Evolutionary conservation across 2,329 filamentous ascomycete genomes (phyloP).

Genomic region (Colletotrichum sp.): DNA sequence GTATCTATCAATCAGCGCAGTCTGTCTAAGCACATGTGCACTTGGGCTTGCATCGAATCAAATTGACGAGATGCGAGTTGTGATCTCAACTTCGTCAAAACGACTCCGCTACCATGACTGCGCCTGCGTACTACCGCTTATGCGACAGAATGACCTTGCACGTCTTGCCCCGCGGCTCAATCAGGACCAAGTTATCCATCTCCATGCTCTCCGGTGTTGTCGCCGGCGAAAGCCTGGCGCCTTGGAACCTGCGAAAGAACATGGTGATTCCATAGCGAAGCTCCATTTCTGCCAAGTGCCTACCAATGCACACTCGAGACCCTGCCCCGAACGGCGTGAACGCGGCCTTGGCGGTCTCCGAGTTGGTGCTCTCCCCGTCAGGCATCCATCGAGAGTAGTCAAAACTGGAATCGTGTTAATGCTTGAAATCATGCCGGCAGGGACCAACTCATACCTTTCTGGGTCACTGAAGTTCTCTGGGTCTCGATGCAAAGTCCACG

Average conservation of each 20-base stretch:
- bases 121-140: not conserved
- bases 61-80: not conserved
- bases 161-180: not conserved
- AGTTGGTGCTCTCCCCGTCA: conserved; percentile 19
- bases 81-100: not conserved
- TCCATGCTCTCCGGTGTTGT: not conserved
- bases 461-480: conserved; percentile 44
- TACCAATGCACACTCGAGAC: conserved; percentile 54
- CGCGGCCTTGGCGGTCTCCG: conserved; percentile 46
- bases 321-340: conserved; percentile 60
- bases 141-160: not conserved
- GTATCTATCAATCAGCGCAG: fast-evolving
- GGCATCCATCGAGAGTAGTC: not conserved
- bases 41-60: too few relatives aligned
- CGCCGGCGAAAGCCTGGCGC: conserved; percentile 31
- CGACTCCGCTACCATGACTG: fast-evolving
- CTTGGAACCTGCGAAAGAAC: conserved; percentile 55
- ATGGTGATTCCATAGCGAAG: conserved; percentile 54
- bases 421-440: not conserved
- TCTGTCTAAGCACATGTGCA: not conserved
- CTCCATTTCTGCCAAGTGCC: conserved; percentile 63
- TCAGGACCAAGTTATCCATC: not conserved
- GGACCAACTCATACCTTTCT: conserved; percentile 15
- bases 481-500: conserved; percentile 52
- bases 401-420: not conserved